A percentile compares a stretch with the other conserved stretches of the same genome.
Conservation (phyloP, 495 filamentous ascomycete species). For the Talaromyces thailandensis region DNA sequence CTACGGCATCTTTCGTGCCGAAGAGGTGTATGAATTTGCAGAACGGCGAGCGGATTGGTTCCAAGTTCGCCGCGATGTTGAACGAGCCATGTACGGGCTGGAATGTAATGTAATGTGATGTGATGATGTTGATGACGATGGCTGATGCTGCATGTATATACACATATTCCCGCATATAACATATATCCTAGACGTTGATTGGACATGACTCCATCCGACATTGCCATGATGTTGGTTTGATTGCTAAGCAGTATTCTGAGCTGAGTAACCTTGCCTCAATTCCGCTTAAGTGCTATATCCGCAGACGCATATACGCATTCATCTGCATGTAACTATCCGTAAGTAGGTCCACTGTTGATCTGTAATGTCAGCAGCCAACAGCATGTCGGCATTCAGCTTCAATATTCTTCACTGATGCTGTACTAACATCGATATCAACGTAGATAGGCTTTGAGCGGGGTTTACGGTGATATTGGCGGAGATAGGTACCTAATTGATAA, state of each 20-base stretch:
- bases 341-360: background rate
- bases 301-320: background rate
- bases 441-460: background rate
- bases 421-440: too few relatives aligned
- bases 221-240: background rate
- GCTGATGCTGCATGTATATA: background rate
- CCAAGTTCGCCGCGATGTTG: conserved; percentile 73
- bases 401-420: background rate
- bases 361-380: background rate
- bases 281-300: background rate
- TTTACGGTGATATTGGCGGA: background rate
- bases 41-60: conserved; percentile 94
- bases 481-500: background rate
- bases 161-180: background rate
- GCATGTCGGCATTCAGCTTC: background rate
- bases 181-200: background rate
- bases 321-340: too few relatives aligned
- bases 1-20: conserved; percentile 81
- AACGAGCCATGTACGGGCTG: conserved; percentile 95
- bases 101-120: conserved; percentile 82
- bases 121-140: background rate
- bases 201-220: background rate
- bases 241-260: background rate
- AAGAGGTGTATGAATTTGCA: conserved; percentile 97
- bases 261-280: background rate